Base-by-base conservation (phyloP, 371 early-diverging fungal species). In the Apophysomyces sp. region DNA sequence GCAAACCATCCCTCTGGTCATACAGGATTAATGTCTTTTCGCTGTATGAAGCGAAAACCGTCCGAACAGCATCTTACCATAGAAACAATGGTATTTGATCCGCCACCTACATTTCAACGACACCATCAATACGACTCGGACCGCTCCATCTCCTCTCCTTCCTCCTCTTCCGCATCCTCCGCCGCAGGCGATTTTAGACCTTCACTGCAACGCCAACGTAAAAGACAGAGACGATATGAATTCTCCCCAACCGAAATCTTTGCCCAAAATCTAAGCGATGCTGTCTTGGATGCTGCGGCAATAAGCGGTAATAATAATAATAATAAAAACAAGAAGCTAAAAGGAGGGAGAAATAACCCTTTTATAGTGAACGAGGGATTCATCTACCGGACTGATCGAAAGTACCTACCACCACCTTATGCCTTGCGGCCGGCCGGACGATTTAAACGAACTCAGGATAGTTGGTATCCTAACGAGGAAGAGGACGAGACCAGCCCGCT, bases 261-360 rank as follows among this genome's bases (percentile, higher is more conserved):
- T 66, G 77, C 80, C 4, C 70, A 74, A 28, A 79, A 79, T 36
- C 51, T 79, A 15, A 76, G 75, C 30, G 77, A 76, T 59, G 80
- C 80, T n/a, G 80, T 79, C 8, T 39, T 76, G n/a, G 76, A 76
- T 60, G 74, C 72, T 44, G 49, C 49, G 49, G 49, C 29, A 18
- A 21, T 16, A 30, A 51, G 51, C 16, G 51, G 59, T 51, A 49
- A 30, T 29, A 13, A 26, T 57, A 37, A 40, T 9, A 29, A 4
- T 24, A 28, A 27, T 28, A 41, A 2, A 37, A 24, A 26, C 28
- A 57, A 15, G 16, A 27, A 37, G 39, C 39, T 24, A 30, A 51
- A 21, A 44, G 31, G 9, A 32, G 4, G 24, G 9, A 2, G 7
- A 21, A 16, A 18, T 21, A 21, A 44, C 7, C 21, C 9, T 44